These are phyloP conservation scores for Apiotrichum akiyoshidainum DNA, from an alignment of 1,284 basidiomycete genomes.

Conservation along the genomic window DNA sequence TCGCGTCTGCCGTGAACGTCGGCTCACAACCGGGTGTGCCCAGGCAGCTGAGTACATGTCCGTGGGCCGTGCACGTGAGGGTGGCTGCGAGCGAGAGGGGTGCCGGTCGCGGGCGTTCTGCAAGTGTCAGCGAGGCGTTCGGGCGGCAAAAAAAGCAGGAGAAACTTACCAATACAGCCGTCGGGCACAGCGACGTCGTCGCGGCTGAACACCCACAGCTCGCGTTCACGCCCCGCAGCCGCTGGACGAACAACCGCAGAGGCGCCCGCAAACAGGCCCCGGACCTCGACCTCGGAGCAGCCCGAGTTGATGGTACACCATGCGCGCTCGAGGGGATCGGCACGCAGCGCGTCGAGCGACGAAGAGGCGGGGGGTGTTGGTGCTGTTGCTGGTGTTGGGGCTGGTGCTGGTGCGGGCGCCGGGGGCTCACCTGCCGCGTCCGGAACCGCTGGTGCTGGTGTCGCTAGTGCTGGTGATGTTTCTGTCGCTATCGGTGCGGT, in stretches of 20 bases:
- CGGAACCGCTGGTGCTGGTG: constrained; percentile 1
- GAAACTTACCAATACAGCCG: constrained; percentile 10
- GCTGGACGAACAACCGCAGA: constrained; percentile 16
- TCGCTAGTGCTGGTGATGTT: neutral
- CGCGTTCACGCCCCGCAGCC: neutral
- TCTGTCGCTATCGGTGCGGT: neutral
- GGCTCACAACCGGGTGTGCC: constrained; percentile 1
- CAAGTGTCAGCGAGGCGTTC: neutral
- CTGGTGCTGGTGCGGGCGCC: neutral
- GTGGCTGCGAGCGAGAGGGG: constrained; percentile 13
- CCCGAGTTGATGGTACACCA: constrained; percentile 28
- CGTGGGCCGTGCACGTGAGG: constrained; percentile 18
- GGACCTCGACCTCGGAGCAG: constrained; percentile 1
- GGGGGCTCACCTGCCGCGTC: too few relatives aligned
- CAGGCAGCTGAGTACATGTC: constrained; percentile 12
- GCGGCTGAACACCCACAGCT: constrained; percentile 19
- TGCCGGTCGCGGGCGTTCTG: constrained; percentile 14
- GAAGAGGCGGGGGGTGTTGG: neutral
- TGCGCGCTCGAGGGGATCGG: constrained; percentile 27
- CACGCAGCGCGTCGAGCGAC: constrained; percentile 11
- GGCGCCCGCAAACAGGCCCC: constrained; percentile 2
- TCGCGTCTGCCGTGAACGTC: constrained; percentile 9
- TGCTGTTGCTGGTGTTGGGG: neutral
- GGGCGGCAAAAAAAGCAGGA: too few relatives aligned
- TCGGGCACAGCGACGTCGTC: neutral